These are phyloP conservation scores for Lactarius evosmus DNA, from an alignment of 768 basidiomycete species.

Conservation along the genomic window DNA sequence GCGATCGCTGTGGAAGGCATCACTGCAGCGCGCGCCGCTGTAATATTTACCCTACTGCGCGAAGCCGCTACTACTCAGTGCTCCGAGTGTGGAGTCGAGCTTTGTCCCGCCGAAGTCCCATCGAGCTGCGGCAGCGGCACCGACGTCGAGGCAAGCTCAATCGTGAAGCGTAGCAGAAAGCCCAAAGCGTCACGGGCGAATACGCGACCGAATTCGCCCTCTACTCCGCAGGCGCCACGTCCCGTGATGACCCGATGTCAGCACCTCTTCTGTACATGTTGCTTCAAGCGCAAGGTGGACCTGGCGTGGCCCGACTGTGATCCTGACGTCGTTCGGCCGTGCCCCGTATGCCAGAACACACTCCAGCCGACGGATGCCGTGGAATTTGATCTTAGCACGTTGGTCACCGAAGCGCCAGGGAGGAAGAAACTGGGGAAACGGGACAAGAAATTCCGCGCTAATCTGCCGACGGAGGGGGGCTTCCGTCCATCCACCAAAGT, in stretches of 20 bases:
- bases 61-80: constrained; percentile 89
- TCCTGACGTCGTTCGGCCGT: constrained; percentile 55
- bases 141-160: constrained; percentile 49
- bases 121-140: constrained; percentile 42
- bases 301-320: constrained; percentile 76
- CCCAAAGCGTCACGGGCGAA: constrained; percentile 63
- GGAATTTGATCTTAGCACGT: constrained; percentile 67
- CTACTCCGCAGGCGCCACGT: constrained; percentile 53
- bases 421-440: constrained; percentile 67
- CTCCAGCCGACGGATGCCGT: constrained; percentile 74
- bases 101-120: constrained; percentile 46
- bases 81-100: constrained; percentile 79
- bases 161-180: constrained; percentile 51
- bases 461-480: constrained; percentile 49
- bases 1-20: constrained; percentile 79
- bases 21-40: constrained; percentile 65
- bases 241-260: constrained; percentile 88
- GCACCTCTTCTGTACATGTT: constrained; percentile 85
- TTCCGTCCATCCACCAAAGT: constrained; percentile 87
- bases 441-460: constrained; percentile 62
- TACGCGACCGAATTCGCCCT: constrained; percentile 59
- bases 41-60: constrained; percentile 80
- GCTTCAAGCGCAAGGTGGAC: constrained; percentile 78
- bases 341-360: constrained; percentile 72
- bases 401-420: constrained; percentile 37